Evolutionary conservation across 805 yeast species (phyloP).

Genomic region (Wickerhamiella shivajii): DNA sequence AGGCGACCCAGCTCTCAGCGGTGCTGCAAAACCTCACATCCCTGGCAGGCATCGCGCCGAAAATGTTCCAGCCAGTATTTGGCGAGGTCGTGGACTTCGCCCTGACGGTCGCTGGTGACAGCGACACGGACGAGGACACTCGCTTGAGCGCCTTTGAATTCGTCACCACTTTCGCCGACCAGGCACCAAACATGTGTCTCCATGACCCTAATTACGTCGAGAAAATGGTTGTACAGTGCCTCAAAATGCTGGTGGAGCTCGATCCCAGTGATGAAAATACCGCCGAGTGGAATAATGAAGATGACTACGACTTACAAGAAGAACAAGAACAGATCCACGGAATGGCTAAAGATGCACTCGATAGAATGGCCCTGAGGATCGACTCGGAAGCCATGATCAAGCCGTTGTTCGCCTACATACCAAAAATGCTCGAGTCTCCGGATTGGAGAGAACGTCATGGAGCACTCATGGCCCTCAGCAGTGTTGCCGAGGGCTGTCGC

Average conservation of each 20-base stretch:
- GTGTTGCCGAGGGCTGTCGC: slow-evolving; percentile 95
- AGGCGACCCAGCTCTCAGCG: slow-evolving; percentile 66
- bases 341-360: slow-evolving; percentile 90
- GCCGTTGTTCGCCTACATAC: slow-evolving; percentile 74
- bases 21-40: slow-evolving; percentile 86
- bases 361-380: slow-evolving; percentile 70
- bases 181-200: slow-evolving; percentile 91
- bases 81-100: slow-evolving; percentile 76
- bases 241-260: slow-evolving; percentile 83
- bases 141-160: slow-evolving; percentile 81
- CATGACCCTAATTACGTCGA: slow-evolving; percentile 56
- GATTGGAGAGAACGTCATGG: slow-evolving; percentile 95
- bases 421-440: slow-evolving; percentile 59
- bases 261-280: slow-evolving; percentile 81
- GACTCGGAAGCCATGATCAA: slow-evolving; percentile 75
- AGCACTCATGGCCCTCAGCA: slow-evolving; percentile 88
- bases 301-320: slow-evolving; percentile 60
- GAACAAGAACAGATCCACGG: slow-evolving; percentile 77
- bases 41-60: slow-evolving; percentile 85
- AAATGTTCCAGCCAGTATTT: slow-evolving; percentile 84
- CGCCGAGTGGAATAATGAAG: slow-evolving; percentile 71
- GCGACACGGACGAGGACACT: slow-evolving; percentile 62
- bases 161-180: slow-evolving; percentile 79
- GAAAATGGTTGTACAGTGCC: slow-evolving; percentile 54
- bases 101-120: slow-evolving; percentile 67